These are phyloP conservation scores for Talaromyces sp. DNA, from an alignment of 2,329 filamentous ascomycete species.

Conservation along the genomic window DNA sequence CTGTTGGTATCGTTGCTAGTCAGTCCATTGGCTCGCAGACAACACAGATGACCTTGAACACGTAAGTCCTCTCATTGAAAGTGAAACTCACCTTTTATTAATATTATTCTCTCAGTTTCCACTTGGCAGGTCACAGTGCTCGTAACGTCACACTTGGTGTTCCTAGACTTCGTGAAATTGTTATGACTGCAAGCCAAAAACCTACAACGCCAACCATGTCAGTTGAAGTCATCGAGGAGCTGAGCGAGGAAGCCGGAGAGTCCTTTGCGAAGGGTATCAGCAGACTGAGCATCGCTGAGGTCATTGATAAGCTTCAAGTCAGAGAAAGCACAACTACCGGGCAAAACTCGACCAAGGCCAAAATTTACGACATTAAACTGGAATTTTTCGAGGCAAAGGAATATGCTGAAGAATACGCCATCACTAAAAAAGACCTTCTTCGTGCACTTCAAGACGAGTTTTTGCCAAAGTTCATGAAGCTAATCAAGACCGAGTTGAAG, in stretches of 20 bases:
- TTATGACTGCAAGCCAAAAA: constrained; percentile 89
- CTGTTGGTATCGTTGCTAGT: constrained; percentile 91
- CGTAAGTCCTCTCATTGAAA: constrained; percentile 30
- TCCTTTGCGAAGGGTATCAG: constrained; percentile 90
- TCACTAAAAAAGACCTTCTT: constrained; percentile 70
- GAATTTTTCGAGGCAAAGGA: constrained; percentile 80
- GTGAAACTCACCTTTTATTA: background rate
- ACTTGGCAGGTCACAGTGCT: constrained; percentile 94
- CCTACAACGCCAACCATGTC: constrained; percentile 80
- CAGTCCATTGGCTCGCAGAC: constrained; percentile 97
- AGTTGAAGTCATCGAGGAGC: constrained; percentile 67
- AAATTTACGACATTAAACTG: constrained; percentile 76
- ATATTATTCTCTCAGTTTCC: constrained; percentile 52
- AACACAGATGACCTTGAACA: constrained; percentile 98
- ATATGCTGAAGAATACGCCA: constrained; percentile 80
- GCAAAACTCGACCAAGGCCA: constrained; percentile 63
- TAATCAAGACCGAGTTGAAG: constrained; percentile 70
- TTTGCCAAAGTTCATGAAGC: constrained; percentile 63
- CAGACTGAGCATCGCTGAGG: constrained; percentile 73
- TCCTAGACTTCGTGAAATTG: constrained; percentile 89
- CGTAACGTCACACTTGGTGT: constrained; percentile 99
- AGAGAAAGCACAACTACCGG: constrained; percentile 74
- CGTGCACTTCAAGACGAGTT: constrained; percentile 75
- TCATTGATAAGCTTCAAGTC: constrained; percentile 75
- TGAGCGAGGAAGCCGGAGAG: constrained; percentile 63